Conservation (phyloP, 1,284 basidiomycete genomes). For the Apiotrichum laibachii region DNA sequence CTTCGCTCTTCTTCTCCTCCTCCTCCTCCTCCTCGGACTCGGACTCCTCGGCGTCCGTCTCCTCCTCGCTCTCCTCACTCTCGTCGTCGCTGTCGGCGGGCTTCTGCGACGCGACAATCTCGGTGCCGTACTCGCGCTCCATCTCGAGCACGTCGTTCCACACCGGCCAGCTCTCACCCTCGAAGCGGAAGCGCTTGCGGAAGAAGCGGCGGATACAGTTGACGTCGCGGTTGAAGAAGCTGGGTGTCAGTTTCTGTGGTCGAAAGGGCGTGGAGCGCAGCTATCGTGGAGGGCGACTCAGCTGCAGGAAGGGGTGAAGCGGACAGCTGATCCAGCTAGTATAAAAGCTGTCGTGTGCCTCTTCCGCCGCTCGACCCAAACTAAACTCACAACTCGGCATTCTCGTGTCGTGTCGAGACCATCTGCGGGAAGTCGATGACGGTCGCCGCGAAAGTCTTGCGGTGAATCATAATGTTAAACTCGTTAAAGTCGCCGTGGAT, state of each 20-base stretch:
- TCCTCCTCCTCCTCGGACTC: conserved; percentile 19
- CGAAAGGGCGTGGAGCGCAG: neutral
- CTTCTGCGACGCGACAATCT: conserved; percentile 33
- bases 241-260: conserved; percentile 41
- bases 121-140: conserved; percentile 53
- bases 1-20: conserved; percentile 6
- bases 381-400: conserved; percentile 94
- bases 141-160: conserved; percentile 64
- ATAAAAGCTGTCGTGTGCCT: too few relatives aligned
- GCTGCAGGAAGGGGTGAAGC: neutral
- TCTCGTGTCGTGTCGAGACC: conserved; percentile 94
- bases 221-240: conserved; percentile 98
- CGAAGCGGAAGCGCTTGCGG: conserved; percentile 84
- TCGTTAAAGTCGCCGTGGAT: conserved; percentile 99
- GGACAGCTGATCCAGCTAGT: too few relatives aligned
- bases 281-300: neutral
- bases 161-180: conserved; percentile 80
- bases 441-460: conserved; percentile 69
- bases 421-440: conserved; percentile 99
- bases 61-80: neutral
- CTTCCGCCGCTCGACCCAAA: too few relatives aligned
- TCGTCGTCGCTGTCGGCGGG: conserved; percentile 18
- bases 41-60: conserved; percentile 4
- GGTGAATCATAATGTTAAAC: conserved; percentile 93
- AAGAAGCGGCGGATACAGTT: conserved; percentile 95